Evolutionary conservation across 2,329 filamentous ascomycete species (phyloP).

Genomic region (Colletotrichum higginsianum): DNA sequence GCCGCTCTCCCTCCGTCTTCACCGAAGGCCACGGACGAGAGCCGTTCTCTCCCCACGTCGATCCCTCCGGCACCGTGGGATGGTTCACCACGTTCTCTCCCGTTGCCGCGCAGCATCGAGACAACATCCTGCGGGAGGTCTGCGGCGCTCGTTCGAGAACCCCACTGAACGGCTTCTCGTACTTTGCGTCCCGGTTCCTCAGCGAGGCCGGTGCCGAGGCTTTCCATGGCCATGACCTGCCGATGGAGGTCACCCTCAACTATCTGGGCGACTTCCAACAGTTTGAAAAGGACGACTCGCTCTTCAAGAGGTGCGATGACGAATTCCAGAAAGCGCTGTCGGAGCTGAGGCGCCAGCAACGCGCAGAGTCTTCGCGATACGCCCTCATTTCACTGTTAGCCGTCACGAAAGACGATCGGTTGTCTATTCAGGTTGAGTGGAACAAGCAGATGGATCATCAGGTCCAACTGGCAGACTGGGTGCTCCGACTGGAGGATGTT

Average conservation of each 20-base stretch:
- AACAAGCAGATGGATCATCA: conserved; percentile 32
- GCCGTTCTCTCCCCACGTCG: conserved; percentile 49
- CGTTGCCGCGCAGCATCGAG: conserved; percentile 35
- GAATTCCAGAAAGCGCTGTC: conserved; percentile 9
- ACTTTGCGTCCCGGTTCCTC: conserved; percentile 35
- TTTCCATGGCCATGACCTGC: conserved; percentile 41
- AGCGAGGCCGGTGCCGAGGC: neutral
- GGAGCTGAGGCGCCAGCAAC: conserved; percentile 11
- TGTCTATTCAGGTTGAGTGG: conserved; percentile 27
- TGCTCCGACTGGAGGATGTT: neutral
- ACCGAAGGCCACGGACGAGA: conserved; percentile 61
- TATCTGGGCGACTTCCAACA: conserved; percentile 50
- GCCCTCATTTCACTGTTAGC: conserved; percentile 26
- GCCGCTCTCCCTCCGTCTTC: conserved; percentile 54
- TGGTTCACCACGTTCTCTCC: conserved; percentile 63
- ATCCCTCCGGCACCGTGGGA: conserved; percentile 58
- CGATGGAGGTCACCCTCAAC: conserved; percentile 48
- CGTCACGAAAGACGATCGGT: neutral
- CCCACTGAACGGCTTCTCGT: conserved; percentile 11
- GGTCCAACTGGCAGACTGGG: conserved; percentile 9
- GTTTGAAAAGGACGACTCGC: conserved; percentile 47
- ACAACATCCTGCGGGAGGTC: neutral
- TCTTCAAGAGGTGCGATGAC: conserved; percentile 44
- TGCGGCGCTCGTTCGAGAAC: neutral
- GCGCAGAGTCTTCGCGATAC: conserved; percentile 13